Base-by-base conservation (phyloP, 2,329 filamentous ascomycete species). In the Beauveria sp. region DNA sequence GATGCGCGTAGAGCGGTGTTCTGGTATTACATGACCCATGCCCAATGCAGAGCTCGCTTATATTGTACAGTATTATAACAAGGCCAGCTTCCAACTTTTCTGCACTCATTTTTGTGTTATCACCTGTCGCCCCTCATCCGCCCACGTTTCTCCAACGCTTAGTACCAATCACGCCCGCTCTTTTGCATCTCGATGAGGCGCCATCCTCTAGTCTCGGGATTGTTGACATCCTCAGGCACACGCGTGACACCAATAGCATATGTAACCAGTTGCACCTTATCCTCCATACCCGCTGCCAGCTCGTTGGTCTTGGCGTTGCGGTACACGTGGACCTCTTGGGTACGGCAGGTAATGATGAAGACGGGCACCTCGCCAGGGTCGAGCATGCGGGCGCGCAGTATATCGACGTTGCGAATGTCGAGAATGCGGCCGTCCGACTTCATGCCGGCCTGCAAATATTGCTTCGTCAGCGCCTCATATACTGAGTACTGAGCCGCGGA, bases 111-210 rank as follows among this genome's bases (percentile, higher is more conserved):
- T 53, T 34, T 40, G 14, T 40, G 38, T 43, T 46, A 4, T 22
- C 42, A 46, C 9, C 42, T n/a, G 6, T 45, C 16, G 34, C 43
- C 10, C 14, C 28, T 24, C 28, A 16, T 52, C n/a, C 50, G 31
- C 6, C 8, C 16, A 38, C 14, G 10, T 16, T 20, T 28, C 14
- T n/a, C 43, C 8, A 3, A 18, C 16, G 38, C n/a, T 22, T 77
- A 86, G 68, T 84, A 83, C 75, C 83, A 98, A 78, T 99, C 95
- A 71, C 95, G 86, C 61, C 90, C 93, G 75, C 91, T 96, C 87
- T 99, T 99, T 77, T 99, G 95, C 80, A 99, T 86, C 79, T 99
- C 95, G 72, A 99, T 98, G 75, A 99, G 80, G 70, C 93, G 88
- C 95, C 95, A 99, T 38, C 95, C 95, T 71, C 93, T 85, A 12